A percentile compares a stretch with the other conserved stretches of the same genome.
phyloP scores from a whole-genome alignment of 148 eudicot genomes.

The Arbutus unedo region DNA sequence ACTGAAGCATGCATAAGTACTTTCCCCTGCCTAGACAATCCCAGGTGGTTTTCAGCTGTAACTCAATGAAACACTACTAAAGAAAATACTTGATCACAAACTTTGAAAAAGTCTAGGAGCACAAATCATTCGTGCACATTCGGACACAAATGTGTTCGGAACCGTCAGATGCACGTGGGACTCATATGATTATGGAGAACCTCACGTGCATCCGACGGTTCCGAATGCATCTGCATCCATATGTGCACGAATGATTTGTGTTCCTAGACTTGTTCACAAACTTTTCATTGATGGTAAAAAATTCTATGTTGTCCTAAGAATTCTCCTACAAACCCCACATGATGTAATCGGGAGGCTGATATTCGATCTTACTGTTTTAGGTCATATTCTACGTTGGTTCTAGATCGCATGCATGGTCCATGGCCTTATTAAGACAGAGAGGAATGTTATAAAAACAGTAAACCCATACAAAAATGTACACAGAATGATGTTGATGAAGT shows the following conservation, averaged over 20 bases:
- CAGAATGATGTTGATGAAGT: neutral
- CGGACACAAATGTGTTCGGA: too few relatives aligned
- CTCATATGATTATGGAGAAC: too few relatives aligned
- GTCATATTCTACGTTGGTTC: neutral
- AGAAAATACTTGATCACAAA: too few relatives aligned
- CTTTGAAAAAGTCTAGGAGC: too few relatives aligned
- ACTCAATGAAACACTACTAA: neutral
- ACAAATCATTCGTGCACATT: too few relatives aligned
- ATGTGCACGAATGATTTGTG: too few relatives aligned
- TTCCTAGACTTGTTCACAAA: neutral
- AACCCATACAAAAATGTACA: neutral
- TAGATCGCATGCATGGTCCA: conserved; percentile 2
- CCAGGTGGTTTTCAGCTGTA: neutral
- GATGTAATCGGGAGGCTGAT: neutral
- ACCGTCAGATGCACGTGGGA: too few relatives aligned
- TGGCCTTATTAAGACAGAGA: neutral
- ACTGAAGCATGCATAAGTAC: neutral
- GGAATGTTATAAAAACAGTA: neutral
- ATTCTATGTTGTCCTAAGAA: neutral
- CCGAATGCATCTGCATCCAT: too few relatives aligned
- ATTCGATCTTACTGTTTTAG: neutral
- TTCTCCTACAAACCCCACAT: neutral
- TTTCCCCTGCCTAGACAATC: neutral
- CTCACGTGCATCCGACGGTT: too few relatives aligned
- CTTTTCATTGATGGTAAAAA: neutral